phyloP scores from a whole-genome alignment of 192 early-diverging fungal species.

The Entomortierella chlamydospora region DNA sequence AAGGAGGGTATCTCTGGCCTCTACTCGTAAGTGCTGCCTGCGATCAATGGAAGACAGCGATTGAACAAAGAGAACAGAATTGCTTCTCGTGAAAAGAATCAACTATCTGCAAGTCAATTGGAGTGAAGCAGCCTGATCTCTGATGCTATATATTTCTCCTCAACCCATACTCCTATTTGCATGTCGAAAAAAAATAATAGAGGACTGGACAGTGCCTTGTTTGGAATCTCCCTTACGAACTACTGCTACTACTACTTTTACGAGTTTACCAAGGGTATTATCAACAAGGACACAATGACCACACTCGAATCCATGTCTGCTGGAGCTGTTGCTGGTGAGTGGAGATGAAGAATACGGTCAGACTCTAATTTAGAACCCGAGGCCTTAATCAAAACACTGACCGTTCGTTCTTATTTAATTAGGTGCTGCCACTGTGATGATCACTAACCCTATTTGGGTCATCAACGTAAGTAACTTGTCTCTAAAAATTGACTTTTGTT shows the following conservation, averaged over 20 bases:
- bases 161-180: neutral
- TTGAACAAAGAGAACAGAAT: no score
- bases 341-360: no score
- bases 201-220: conserved; percentile 93
- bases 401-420: conserved; percentile 2
- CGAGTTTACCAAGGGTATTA: conserved; percentile 86
- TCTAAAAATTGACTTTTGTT: neutral
- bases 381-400: no score
- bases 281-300: conserved; percentile 85
- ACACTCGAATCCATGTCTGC: conserved; percentile 93
- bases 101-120: no score
- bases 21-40: conserved; percentile 78
- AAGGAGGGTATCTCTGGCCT: conserved; percentile 90
- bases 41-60: neutral
- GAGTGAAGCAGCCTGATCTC: neutral
- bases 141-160: no score
- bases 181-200: conserved; percentile 59
- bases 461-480: conserved; percentile 78
- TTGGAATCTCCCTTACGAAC: conserved; percentile 97
- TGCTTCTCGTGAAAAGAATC: no score
- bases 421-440: conserved; percentile 78
- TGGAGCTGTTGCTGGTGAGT: conserved; percentile 86
- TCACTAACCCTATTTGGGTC: conserved; percentile 99
- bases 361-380: no score
- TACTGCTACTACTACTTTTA: conserved; percentile 90